A percentile compares a stretch with the other conserved stretches of the same genome.
These are phyloP conservation scores for Acer campestre DNA, from an alignment of 345 rosid species.

Conservation along the genomic window DNA sequence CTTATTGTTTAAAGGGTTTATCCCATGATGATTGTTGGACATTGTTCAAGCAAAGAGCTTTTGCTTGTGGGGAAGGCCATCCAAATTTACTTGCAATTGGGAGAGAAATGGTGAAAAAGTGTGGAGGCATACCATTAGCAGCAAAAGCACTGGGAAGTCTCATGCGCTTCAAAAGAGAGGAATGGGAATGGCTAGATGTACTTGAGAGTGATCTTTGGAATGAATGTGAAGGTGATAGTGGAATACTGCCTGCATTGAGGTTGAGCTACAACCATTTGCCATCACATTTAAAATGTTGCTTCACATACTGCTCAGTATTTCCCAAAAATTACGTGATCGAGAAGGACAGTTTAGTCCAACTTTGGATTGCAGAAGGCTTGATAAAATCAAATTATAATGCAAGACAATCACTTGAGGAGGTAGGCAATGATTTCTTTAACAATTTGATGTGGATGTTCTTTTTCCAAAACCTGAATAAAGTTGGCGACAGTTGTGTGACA, in stretches of 20 bases:
- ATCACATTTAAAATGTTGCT: conserved; percentile 31
- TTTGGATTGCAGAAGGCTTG: conserved; percentile 35
- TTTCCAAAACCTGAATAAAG: conserved; percentile 18
- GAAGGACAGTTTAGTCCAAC: conserved; percentile 17
- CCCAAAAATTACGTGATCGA: conserved; percentile 23
- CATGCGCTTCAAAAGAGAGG: conserved; percentile 28
- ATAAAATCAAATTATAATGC: conserved; percentile 7
- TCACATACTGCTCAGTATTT: conserved; percentile 29
- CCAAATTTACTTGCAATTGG: conserved; percentile 17
- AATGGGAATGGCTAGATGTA: conserved; percentile 24
- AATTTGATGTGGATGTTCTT: conserved; percentile 25
- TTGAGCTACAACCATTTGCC: conserved; percentile 31
- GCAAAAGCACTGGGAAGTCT: conserved; percentile 28
- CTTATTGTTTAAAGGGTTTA: conserved; percentile 11
- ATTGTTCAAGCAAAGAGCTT: conserved; percentile 26
- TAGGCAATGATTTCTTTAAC: conserved; percentile 27
- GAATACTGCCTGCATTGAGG: conserved; percentile 26
- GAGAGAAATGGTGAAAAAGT: conserved; percentile 21
- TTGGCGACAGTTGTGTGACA: not conserved
- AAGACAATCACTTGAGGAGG: not conserved
- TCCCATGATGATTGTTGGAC: conserved; percentile 24
- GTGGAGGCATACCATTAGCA: conserved; percentile 32
- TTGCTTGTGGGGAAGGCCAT: conserved; percentile 5
- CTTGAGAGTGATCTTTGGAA: conserved; percentile 25
- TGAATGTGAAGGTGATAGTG: conserved; percentile 13